phyloP scores from a whole-genome alignment of 345 rosid genomes.

The Trapa incisa region DNA sequence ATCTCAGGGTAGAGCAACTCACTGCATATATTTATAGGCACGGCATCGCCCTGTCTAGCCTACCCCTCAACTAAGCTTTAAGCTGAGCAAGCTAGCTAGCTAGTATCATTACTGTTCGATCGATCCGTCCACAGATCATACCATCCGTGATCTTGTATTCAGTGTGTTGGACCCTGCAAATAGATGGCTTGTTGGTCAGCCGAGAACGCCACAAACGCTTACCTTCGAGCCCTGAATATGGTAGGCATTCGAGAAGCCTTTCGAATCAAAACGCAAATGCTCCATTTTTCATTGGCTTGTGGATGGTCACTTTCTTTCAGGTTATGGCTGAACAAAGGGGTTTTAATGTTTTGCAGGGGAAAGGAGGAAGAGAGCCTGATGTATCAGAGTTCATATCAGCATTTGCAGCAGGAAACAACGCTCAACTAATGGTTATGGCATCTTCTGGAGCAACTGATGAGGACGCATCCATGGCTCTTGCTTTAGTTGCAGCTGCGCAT shows the following conservation, averaged over 20 bases:
- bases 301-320: no score
- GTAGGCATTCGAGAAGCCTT: constrained; percentile 8
- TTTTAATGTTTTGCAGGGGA: no score
- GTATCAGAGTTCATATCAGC: constrained; percentile 49
- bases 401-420: constrained; percentile 42
- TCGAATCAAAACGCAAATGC: no score
- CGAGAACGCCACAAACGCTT: constrained; percentile 52
- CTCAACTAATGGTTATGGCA: constrained; percentile 35
- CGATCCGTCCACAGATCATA: not conserved
- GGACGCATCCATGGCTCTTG: not conserved
- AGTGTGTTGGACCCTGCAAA: no score
- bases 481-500: constrained; percentile 1
- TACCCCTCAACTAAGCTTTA: not conserved
- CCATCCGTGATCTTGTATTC: not conserved
- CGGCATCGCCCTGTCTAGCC: not conserved
- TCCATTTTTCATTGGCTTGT: no score
- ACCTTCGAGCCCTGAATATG: constrained; percentile 36
- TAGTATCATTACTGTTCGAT: not conserved
- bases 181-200: constrained; percentile 34
- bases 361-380: constrained; percentile 30
- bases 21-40: not conserved
- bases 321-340: no score
- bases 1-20: not conserved
- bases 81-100: not conserved
- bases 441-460: constrained; percentile 3